Base-by-base conservation (phyloP, 352 stramenopile species). In the Globisporangium takayamanum region DNA sequence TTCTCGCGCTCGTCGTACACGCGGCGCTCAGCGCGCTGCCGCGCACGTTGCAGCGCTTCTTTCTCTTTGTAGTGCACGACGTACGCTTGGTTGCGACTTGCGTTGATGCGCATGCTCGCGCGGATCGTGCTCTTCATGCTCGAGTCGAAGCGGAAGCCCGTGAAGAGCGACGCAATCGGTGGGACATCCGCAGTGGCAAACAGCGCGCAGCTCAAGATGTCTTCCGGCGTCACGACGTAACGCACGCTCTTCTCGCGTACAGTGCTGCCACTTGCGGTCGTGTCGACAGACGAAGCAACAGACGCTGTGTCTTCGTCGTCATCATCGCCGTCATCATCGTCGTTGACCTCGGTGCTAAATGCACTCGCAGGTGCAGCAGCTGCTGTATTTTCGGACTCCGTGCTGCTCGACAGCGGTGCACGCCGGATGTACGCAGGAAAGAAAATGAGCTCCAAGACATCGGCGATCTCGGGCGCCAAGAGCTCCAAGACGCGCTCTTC, bases 41-140 rank as follows among this genome's bases (percentile, higher is more conserved):
- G 62, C 11, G 78, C 74, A 5, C 72, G 75, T 33, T 69, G 47
- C 30, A 89, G 63, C 16, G 79, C 70, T 45, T 78, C 60, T 50
- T 79, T 67, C 44, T 89, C 81, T 26, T 84, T 80, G 60, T 84
- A 87, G 39, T 88, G 81, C 14, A 88, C 74, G 2, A 88, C 63
- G 49, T 91, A 78, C 18, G 79, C 77, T n/a, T 84, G 70, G 44
- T 72, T 88, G 46, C 81, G 79, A 30, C 76, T 84, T 36, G 74
- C 70, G 57, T 89, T 91, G 59, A 89, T 88, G 46, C 79, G 81
- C 80, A 91, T 89, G 61, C 79, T 91, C 57, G 73, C 62, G 25
- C 76, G 76, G 51, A 91, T 81, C 1, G 77, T 87, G 60, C 67
- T 84, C 61, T 91, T 91, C 77, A 89, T 91, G 44, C 63, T 62